Percentiles rank a stretch among this genome's conserved stretches.
phyloP scores from a whole-genome alignment of 2,329 filamentous ascomycete genomes.

The Botrytis cinerea region DNA sequence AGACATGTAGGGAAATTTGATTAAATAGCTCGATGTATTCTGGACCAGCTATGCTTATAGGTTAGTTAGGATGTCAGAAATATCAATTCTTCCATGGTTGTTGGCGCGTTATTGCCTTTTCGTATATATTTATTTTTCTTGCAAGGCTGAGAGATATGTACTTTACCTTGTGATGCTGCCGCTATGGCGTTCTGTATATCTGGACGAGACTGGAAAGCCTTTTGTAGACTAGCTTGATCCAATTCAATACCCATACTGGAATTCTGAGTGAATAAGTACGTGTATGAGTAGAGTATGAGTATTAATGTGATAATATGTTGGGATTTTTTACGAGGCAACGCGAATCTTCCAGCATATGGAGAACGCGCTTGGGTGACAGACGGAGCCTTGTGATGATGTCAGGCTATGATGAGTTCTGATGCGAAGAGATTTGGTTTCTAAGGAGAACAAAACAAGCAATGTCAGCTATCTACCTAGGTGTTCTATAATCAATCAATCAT shows the following conservation, averaged over 20 bases:
- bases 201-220: conserved; percentile 39
- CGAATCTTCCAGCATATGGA: conserved; percentile 16
- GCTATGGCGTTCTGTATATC: conserved; percentile 41
- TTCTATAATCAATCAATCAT: neutral
- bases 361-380: conserved; percentile 21
- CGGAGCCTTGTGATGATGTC: conserved; percentile 26
- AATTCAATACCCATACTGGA: conserved; percentile 35
- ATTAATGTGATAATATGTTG: conserved; percentile 9
- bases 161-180: conserved; percentile 40
- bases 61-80: neutral
- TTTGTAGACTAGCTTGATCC: conserved; percentile 38
- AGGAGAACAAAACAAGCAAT: neutral
- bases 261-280: neutral
- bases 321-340: conserved; percentile 14
- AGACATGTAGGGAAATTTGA: conserved; percentile 40
- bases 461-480: neutral
- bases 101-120: conserved; percentile 4
- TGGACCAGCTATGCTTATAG: conserved; percentile 31
- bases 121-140: conserved; percentile 11
- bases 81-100: neutral
- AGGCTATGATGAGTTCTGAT: conserved; percentile 14
- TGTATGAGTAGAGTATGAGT: neutral
- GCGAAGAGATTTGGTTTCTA: neutral
- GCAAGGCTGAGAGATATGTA: conserved; percentile 26
- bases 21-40: conserved; percentile 43